Percentiles rank a stretch among this genome's conserved stretches.
Conservation (phyloP, 441 rosid species). For the Aleurites moluccanus region DNA sequence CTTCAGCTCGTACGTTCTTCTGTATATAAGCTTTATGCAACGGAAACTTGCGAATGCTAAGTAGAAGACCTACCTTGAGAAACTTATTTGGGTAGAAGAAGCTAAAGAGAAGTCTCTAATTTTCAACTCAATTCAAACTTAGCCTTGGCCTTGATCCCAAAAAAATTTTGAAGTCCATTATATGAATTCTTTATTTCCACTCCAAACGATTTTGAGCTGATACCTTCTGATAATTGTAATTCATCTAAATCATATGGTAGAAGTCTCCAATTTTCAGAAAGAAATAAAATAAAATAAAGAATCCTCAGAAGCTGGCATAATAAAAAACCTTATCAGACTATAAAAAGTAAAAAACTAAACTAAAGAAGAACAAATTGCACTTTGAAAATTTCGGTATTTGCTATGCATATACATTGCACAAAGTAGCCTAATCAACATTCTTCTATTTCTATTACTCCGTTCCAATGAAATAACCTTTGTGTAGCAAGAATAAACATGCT, state of each 20-base stretch:
- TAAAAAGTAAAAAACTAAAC: too few species aligned
- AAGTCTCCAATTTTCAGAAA: too few species aligned
- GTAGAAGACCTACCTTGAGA: background rate
- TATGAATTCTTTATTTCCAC: too few species aligned
- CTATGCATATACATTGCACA: conserved; percentile 1
- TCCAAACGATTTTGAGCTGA: too few species aligned
- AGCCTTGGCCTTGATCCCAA: too few species aligned
- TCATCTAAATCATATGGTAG: too few species aligned
- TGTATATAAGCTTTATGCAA: background rate
- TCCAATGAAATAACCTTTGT: background rate
- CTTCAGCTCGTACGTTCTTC: too few species aligned
- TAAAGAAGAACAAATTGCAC: background rate
- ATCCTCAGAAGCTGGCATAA: background rate
- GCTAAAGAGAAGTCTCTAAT: background rate
- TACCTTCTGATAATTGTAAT: too few species aligned
- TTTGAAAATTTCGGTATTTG: background rate
- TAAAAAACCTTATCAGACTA: background rate
- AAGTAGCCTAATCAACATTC: background rate
- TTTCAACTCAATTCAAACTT: too few species aligned
- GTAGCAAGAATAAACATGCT: background rate
- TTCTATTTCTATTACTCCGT: background rate
- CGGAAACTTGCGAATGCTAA: background rate
- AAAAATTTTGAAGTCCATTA: too few species aligned
- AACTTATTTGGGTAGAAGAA: too few species aligned
- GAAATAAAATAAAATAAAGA: background rate